phyloP scores from a whole-genome alignment of 2,329 filamentous ascomycete species.

The Tolypocladium sp. region DNA sequence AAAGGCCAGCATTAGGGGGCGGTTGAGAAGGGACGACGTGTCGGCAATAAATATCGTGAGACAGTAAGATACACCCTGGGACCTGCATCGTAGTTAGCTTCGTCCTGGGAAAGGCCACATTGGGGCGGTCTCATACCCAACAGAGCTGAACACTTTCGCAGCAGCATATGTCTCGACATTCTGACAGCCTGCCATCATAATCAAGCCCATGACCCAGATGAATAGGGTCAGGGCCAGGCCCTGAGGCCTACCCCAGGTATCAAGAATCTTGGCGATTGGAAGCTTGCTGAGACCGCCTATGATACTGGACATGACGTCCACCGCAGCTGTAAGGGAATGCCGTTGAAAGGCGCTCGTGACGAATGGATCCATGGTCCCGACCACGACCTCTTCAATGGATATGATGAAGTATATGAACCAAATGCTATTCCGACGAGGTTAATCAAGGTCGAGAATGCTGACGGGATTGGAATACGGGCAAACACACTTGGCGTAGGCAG shows the following conservation, averaged over 20 bases:
- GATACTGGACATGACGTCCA: conserved; percentile 42
- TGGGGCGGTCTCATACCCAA: conserved; percentile 37
- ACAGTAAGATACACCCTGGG: conserved; percentile 30
- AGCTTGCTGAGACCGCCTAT: conserved; percentile 55
- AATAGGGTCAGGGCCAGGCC: conserved; percentile 46
- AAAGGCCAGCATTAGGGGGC: conserved; percentile 55
- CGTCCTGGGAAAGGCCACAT: neutral
- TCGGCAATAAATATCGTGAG: conserved; percentile 56
- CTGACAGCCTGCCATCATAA: conserved; percentile 57
- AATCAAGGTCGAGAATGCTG: neutral
- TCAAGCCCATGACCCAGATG: conserved; percentile 41
- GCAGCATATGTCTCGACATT: conserved; percentile 54
- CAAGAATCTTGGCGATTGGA: conserved; percentile 56
- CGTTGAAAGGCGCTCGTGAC: conserved; percentile 39
- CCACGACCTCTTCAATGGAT: conserved; percentile 26
- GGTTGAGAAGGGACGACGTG: conserved; percentile 55
- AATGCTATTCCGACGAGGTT: conserved; percentile 15
- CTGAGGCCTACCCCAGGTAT: conserved; percentile 58
- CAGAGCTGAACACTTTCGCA: conserved; percentile 56
- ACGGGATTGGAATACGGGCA: neutral
- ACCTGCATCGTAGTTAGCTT: conserved; percentile 10
- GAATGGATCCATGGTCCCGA: conserved; percentile 32
- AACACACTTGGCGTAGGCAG: conserved; percentile 31
- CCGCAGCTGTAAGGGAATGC: conserved; percentile 46
- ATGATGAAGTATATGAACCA: conserved; percentile 31